Percentiles rank a stretch among this genome's conserved stretches.
phyloP scores from a whole-genome alignment of 1,139 yeast species.

The Diutina scorzettiae region DNA sequence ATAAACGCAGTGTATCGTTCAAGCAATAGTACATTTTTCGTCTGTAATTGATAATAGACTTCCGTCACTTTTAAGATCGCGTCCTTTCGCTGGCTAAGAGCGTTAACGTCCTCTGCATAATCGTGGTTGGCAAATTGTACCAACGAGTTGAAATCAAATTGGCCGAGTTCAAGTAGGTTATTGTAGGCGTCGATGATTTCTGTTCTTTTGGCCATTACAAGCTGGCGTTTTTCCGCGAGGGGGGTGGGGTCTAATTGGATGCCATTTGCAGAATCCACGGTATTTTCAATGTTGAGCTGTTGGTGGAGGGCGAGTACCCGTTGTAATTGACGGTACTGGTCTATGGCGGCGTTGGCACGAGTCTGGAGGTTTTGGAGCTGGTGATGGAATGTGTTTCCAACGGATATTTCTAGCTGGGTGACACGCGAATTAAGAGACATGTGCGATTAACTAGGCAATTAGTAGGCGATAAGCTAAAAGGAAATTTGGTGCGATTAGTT shows the following conservation, averaged over 20 bases:
- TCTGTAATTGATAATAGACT: background rate
- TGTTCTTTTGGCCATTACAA: background rate
- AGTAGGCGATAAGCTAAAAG: background rate
- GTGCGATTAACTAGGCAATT: too few relatives aligned
- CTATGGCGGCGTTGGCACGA: background rate
- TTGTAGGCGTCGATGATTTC: background rate
- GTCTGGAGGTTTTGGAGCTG: background rate
- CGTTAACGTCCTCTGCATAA: background rate
- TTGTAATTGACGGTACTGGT: background rate
- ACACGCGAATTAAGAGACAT: background rate
- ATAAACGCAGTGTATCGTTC: slow-evolving; percentile 1
- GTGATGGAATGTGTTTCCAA: background rate
- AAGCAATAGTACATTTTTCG: background rate
- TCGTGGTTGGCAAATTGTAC: background rate
- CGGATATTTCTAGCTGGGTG: background rate
- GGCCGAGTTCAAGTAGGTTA: background rate
- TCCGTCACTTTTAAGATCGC: background rate
- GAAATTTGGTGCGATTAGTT: background rate
- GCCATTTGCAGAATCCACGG: background rate
- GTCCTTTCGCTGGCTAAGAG: background rate
- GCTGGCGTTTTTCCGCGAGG: background rate
- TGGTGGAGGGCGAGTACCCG: background rate
- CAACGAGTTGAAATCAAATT: background rate
- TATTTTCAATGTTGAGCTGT: background rate
- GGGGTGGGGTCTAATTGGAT: background rate